phyloP scores from a whole-genome alignment of 805 yeast species.

The Myxozyma nipponensis region DNA sequence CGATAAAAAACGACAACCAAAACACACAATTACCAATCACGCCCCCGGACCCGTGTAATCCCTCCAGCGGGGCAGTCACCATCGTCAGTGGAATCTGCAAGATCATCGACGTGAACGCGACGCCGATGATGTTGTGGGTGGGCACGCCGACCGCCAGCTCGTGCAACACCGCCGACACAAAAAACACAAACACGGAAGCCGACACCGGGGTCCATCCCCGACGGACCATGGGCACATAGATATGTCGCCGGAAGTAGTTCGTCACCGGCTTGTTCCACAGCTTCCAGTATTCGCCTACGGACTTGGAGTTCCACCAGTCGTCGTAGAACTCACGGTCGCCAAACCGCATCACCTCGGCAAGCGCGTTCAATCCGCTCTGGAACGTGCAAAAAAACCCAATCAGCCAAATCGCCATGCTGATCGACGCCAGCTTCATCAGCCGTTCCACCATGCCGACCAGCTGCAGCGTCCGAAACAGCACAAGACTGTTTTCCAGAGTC shows the following conservation, averaged over 20 bases:
- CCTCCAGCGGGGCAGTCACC: slow-evolving; percentile 44
- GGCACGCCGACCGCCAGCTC: slow-evolving; percentile 48
- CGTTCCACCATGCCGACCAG: slow-evolving; percentile 37
- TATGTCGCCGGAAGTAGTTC: slow-evolving; percentile 43
- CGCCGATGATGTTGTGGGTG: slow-evolving; percentile 46
- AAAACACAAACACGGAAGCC: slow-evolving; percentile 41
- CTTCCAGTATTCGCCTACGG: slow-evolving; percentile 47
- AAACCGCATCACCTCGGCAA: slow-evolving; percentile 45
- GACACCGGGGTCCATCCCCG: slow-evolving; percentile 35
- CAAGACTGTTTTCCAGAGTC: slow-evolving; percentile 39
- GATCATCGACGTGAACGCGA: slow-evolving; percentile 45
- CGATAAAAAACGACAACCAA: slow-evolving; percentile 46
- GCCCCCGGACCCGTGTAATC: slow-evolving; percentile 40
- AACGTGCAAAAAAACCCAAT: slow-evolving; percentile 42
- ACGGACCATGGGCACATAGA: slow-evolving; percentile 41
- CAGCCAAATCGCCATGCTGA: slow-evolving; percentile 45
- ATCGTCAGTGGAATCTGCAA: slow-evolving; percentile 44
- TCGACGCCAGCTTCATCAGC: slow-evolving; percentile 40
- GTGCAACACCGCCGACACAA: slow-evolving; percentile 46
- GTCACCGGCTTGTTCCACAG: slow-evolving; percentile 47
- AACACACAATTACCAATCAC: slow-evolving; percentile 46
- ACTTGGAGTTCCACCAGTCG: slow-evolving; percentile 52
- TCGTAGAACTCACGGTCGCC: slow-evolving; percentile 47
- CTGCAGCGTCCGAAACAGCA: slow-evolving; percentile 32
- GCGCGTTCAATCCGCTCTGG: slow-evolving; percentile 42